Evolutionary conservation across 2,329 filamentous ascomycete species (phyloP).

Genomic region (Aspergillus sp.): DNA sequence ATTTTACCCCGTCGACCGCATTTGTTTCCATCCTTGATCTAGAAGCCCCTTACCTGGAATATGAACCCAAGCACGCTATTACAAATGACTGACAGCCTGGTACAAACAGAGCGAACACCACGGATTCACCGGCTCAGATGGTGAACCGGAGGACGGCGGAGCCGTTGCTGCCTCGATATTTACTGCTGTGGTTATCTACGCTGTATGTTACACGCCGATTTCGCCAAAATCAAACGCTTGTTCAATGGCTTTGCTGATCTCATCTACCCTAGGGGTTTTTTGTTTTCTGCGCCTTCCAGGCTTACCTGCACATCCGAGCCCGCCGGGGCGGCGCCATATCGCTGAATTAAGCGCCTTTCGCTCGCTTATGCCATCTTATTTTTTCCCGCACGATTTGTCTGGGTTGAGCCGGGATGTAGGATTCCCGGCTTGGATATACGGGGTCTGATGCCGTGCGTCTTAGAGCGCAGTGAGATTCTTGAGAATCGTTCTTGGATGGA

Average conservation of each 20-base stretch:
- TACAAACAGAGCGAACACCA: constrained; percentile 65
- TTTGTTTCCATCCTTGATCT: background rate
- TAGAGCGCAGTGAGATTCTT: background rate
- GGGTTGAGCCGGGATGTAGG: background rate
- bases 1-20: background rate
- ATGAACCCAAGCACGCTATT: background rate
- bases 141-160: constrained; percentile 68
- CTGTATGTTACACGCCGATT: constrained; percentile 59
- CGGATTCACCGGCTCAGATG: constrained; percentile 73
- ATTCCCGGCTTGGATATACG: background rate
- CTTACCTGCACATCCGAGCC: constrained; percentile 79
- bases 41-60: background rate
- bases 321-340: constrained; percentile 81
- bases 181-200: constrained; percentile 82
- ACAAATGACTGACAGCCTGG: background rate
- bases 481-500: background rate
- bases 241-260: background rate
- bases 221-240: background rate
- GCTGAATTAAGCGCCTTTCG: constrained; percentile 51
- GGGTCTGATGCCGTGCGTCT: background rate
- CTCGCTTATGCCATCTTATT: background rate
- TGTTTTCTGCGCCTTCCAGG: constrained; percentile 87
- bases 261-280: constrained; percentile 68
- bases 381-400: background rate
- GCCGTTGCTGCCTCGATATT: constrained; percentile 85